Conservation (phyloP, 164 flowering plant genomes). For the Houttuynia cordata region DNA sequence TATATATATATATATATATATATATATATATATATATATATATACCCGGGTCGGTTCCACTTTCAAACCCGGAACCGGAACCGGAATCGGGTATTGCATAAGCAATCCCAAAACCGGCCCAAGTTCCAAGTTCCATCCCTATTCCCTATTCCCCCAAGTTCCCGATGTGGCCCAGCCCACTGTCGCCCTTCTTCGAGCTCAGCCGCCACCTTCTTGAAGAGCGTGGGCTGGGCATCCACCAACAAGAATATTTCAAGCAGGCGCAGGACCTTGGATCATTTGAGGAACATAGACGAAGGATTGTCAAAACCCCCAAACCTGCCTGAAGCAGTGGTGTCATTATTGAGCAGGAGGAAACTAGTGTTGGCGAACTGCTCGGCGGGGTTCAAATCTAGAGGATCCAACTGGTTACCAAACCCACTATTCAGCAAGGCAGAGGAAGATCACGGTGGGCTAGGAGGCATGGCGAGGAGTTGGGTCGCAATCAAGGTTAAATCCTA, state of each 20-base stretch:
- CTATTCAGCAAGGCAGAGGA: slow-evolving; percentile 22
- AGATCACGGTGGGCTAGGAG: slow-evolving; percentile 1
- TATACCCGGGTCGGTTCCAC: too few relatives aligned
- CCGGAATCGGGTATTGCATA: too few relatives aligned
- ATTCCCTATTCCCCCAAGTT: slow-evolving; percentile 16
- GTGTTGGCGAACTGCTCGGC: slow-evolving; percentile 20
- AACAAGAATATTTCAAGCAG: slow-evolving; percentile 49
- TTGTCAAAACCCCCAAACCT: slow-evolving; percentile 31
- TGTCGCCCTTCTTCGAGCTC: slow-evolving; percentile 19
- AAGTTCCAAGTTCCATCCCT: too few relatives aligned
- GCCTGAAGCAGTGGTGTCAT: slow-evolving; percentile 17
- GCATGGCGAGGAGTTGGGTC: slow-evolving; percentile 29
- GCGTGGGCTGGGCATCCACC: slow-evolving; percentile 47
- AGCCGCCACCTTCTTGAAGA: slow-evolving; percentile 61
- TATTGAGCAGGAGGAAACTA: slow-evolving; percentile 25
- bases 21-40: too few relatives aligned
- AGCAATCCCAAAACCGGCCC: too few relatives aligned
- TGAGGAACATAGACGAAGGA: slow-evolving; percentile 18
- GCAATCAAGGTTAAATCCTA: slow-evolving; percentile 41
- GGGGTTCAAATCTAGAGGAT: slow-evolving; percentile 25
- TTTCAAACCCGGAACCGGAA: too few relatives aligned
- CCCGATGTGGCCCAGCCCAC: background rate
- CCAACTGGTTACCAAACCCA: slow-evolving; percentile 31
- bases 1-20: too few relatives aligned
- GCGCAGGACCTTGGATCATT: slow-evolving; percentile 36